Evolutionary conservation across 495 filamentous ascomycete species (phyloP).

Genomic region (Jackrogersella multiformis): DNA sequence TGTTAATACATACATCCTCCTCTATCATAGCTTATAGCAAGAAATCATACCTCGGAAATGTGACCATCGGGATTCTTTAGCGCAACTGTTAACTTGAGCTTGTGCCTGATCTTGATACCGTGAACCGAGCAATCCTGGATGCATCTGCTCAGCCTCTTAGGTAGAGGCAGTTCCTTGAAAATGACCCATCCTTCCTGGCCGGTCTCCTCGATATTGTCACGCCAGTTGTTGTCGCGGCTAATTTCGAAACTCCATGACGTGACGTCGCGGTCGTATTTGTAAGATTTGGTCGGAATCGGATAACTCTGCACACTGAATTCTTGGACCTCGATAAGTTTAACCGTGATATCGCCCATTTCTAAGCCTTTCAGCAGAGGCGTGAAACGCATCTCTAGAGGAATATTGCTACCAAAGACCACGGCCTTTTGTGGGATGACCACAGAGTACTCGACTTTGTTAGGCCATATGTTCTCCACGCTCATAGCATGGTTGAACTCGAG

Average conservation of each 20-base stretch:
- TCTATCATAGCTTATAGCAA: neutral
- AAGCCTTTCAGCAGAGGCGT: constrained; percentile 88
- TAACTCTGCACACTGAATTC: constrained; percentile 66
- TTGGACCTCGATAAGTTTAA: constrained; percentile 80
- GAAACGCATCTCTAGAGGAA: constrained; percentile 81
- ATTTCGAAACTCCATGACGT: constrained; percentile 69
- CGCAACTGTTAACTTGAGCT: constrained; percentile 83
- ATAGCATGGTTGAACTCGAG: constrained; percentile 86
- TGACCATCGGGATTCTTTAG: constrained; percentile 95
- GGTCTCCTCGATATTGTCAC: constrained; percentile 76
- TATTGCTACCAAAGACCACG: constrained; percentile 84
- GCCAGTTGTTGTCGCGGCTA: constrained; percentile 64
- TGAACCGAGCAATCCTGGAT: constrained; percentile 85
- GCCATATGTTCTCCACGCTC: constrained; percentile 96
- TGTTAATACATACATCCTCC: constrained; percentile 25
- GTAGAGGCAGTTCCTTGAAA: constrained; percentile 72
- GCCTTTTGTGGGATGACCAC: constrained; percentile 90
- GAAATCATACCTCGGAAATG: constrained; percentile 74
- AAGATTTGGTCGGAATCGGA: constrained; percentile 63
- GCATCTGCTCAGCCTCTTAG: constrained; percentile 78
- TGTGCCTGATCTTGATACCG: constrained; percentile 88
- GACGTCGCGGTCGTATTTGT: constrained; percentile 70
- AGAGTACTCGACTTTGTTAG: constrained; percentile 92
- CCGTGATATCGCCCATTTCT: constrained; percentile 76
- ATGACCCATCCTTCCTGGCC: constrained; percentile 79